phyloP scores from a whole-genome alignment of 169 alveolate genomes.

The Amoebophrya sp. region DNA sequence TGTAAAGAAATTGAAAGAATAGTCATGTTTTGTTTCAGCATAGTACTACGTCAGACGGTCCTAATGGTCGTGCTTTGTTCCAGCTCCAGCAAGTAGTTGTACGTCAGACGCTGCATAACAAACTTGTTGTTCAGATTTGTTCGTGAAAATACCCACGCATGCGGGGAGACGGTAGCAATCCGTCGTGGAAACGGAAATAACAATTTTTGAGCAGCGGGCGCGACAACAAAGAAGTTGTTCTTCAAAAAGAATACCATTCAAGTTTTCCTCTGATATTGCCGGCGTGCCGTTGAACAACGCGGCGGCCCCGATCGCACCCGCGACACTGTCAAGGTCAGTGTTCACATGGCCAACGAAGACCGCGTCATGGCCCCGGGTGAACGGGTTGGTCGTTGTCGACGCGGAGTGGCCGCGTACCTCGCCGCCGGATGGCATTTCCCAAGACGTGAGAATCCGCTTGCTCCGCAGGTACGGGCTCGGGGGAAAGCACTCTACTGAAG shows the following conservation, averaged over 20 bases:
- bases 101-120: neutral
- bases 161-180: too few relatives aligned
- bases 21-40: neutral
- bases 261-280: neutral
- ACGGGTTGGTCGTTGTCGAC: neutral
- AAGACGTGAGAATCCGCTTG: neutral
- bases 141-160: too few relatives aligned
- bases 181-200: too few relatives aligned
- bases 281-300: neutral
- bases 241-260: neutral
- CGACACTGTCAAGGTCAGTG: neutral
- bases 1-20: neutral
- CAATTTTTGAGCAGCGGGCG: too few relatives aligned
- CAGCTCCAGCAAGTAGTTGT: neutral
- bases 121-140: too few relatives aligned
- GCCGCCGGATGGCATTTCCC: neutral
- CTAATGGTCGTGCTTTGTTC: neutral
- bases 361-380: neutral
- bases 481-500: too few relatives aligned
- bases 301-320: neutral
- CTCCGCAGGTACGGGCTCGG: neutral
- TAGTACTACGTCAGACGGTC: neutral
- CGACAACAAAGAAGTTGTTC: too few relatives aligned
- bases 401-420: neutral
- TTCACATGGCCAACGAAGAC: neutral